phyloP scores from a whole-genome alignment of 768 basidiomycete species.

The Trametes elegans region DNA sequence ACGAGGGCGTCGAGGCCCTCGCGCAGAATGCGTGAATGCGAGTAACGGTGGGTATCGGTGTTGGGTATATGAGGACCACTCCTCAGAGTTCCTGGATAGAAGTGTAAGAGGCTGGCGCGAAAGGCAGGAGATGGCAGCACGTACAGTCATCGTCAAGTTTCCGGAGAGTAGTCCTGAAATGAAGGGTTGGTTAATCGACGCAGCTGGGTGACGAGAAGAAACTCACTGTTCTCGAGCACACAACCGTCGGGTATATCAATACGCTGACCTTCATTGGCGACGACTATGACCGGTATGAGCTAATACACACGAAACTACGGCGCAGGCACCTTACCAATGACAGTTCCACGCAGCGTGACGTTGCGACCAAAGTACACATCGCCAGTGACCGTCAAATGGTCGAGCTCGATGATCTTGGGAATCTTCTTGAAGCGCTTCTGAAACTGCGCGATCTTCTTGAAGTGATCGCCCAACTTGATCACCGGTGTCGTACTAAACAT shows the following conservation, averaged over 20 bases:
- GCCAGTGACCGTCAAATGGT: slow-evolving; percentile 91
- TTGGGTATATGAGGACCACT: neutral
- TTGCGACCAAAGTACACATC: slow-evolving; percentile 90
- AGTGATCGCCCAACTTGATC: slow-evolving; percentile 94
- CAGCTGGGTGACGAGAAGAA: no score
- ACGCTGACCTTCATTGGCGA: slow-evolving; percentile 66
- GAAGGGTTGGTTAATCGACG: no score
- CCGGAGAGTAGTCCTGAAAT: slow-evolving; percentile 73
- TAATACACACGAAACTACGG: no score
- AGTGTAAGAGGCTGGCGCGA: no score
- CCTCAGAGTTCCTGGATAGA: slow-evolving; percentile 1
- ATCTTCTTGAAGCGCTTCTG: slow-evolving; percentile 96
- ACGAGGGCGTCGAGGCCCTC: no score
- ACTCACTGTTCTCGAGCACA: slow-evolving; percentile 56
- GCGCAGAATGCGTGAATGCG: neutral
- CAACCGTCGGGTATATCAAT: slow-evolving; percentile 61
- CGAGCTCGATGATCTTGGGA: slow-evolving; percentile 85
- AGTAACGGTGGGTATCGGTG: neutral
- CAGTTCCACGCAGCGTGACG: slow-evolving; percentile 84
- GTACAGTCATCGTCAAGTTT: slow-evolving; percentile 69
- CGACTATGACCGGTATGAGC: no score
- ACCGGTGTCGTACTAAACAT: slow-evolving; percentile 92
- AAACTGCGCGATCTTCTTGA: slow-evolving; percentile 94
- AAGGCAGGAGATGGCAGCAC: no score
- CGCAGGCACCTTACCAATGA: no score